Evolutionary conservation across 192 early-diverging fungal genomes (phyloP).

Genomic region (Phlyctochytrium arcticum): DNA sequence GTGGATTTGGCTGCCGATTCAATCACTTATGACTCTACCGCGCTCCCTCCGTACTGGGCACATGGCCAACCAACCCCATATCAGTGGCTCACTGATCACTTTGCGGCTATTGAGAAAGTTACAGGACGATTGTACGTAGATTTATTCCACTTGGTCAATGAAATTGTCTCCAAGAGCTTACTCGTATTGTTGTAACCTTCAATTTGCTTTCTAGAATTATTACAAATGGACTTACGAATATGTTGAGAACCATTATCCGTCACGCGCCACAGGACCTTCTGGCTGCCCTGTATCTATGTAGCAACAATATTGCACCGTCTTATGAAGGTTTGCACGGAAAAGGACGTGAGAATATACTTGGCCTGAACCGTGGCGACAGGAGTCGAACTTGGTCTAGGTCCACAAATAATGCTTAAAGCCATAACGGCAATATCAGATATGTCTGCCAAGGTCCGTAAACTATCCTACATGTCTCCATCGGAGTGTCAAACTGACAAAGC

Average conservation of each 20-base stretch:
- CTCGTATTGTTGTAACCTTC: neutral
- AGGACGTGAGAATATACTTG: neutral
- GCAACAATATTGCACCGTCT: constrained; percentile 13
- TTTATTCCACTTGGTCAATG: too few relatives aligned
- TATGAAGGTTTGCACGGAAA: constrained; percentile 32
- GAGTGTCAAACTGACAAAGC: neutral
- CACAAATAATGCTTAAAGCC: constrained; percentile 19
- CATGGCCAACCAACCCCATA: constrained; percentile 9
- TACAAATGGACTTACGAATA: constrained; percentile 14
- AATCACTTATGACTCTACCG: neutral
- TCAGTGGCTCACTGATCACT: constrained; percentile 15
- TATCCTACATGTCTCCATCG: neutral
- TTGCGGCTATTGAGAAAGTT: neutral
- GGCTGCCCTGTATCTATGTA: constrained; percentile 16
- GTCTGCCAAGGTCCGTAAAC: neutral
- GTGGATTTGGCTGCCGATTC: neutral
- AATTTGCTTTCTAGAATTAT: constrained; percentile 13
- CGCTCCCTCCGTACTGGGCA: constrained; percentile 8
- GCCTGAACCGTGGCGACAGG: too few relatives aligned
- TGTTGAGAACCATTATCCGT: constrained; percentile 16
- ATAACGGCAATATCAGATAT: constrained; percentile 20
- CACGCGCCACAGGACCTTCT: constrained; percentile 10
- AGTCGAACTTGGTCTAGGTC: constrained; percentile 21
- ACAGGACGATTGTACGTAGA: constrained; percentile 11
- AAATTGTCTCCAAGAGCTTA: too few relatives aligned